Conservation (phyloP, 768 basidiomycete species). For the Leccinum variicolor region DNA sequence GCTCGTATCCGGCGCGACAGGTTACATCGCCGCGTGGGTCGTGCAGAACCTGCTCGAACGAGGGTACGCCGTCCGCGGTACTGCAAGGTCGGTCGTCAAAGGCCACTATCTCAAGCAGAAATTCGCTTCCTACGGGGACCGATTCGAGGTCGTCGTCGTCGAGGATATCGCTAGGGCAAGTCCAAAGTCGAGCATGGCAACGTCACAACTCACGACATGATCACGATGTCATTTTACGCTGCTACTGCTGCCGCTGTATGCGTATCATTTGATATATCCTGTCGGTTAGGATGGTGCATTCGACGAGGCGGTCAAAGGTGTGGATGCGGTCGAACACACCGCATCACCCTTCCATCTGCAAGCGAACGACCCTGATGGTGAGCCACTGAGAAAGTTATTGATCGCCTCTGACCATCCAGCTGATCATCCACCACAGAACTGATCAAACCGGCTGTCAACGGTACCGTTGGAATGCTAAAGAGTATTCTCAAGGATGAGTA, state of each 20-base stretch:
- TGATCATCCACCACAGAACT: background rate
- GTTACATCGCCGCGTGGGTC: background rate
- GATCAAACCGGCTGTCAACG: background rate
- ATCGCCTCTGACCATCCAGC: background rate
- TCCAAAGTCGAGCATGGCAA: background rate
- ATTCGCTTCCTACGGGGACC: background rate
- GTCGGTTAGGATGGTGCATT: slow-evolving; percentile 57
- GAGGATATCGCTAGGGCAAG: background rate
- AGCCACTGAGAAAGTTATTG: background rate
- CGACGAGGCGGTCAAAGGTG: slow-evolving; percentile 73
- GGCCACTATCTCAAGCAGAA: background rate
- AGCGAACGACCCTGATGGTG: background rate
- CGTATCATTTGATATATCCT: background rate
- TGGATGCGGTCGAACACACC: slow-evolving; percentile 47
- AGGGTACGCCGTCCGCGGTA: background rate
- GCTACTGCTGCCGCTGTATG: background rate
- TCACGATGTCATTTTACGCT: background rate
- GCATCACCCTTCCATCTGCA: background rate
- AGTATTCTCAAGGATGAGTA: background rate
- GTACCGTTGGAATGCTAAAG: background rate
- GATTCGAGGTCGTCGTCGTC: background rate
- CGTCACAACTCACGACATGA: background rate
- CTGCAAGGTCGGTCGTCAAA: background rate
- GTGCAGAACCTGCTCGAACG: background rate
- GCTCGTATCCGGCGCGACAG: background rate